Evolutionary conservation across 2,329 filamentous ascomycete genomes (phyloP).

Genomic region (Microdochium trichocladiopsis): DNA sequence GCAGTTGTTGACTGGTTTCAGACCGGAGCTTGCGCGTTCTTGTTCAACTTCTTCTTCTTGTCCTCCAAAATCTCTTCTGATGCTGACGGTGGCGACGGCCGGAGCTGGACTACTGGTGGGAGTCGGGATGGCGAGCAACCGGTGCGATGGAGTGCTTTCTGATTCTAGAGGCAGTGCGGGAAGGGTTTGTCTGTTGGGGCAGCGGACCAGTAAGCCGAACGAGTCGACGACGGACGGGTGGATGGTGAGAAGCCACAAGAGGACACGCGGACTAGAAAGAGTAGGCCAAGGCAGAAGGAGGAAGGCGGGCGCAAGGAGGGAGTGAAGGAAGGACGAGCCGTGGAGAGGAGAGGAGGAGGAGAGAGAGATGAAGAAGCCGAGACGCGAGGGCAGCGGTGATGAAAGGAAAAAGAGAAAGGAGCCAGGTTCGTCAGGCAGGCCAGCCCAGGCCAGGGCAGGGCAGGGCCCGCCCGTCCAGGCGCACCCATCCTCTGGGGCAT

Average conservation of each 20-base stretch:
- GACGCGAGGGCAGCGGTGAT: not conserved
- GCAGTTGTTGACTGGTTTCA: not conserved
- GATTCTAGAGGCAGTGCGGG: not conserved
- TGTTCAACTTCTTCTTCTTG: not conserved
- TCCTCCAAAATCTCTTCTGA: not conserved
- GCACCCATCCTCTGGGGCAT: no score
- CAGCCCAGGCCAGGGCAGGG: not conserved
- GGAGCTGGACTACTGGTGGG: not conserved
- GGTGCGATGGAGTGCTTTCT: not conserved
- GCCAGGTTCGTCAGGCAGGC: not conserved
- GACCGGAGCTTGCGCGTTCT: not conserved
- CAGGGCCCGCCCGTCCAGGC: not conserved
- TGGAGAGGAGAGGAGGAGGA: not conserved
- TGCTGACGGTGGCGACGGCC: not conserved
- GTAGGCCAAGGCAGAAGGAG: not conserved
- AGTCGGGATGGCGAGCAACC: not conserved
- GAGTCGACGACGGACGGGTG: not conserved
- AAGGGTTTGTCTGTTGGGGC: not conserved
- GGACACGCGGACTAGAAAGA: not conserved
- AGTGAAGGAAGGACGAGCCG: not conserved
- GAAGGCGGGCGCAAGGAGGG: not conserved
- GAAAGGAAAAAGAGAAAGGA: not conserved
- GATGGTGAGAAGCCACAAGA: not conserved
- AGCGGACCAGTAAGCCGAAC: no score
- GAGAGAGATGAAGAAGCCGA: not conserved